Conservation (phyloP, 768 basidiomycete genomes). For the Pulveroboletus sp. region DNA sequence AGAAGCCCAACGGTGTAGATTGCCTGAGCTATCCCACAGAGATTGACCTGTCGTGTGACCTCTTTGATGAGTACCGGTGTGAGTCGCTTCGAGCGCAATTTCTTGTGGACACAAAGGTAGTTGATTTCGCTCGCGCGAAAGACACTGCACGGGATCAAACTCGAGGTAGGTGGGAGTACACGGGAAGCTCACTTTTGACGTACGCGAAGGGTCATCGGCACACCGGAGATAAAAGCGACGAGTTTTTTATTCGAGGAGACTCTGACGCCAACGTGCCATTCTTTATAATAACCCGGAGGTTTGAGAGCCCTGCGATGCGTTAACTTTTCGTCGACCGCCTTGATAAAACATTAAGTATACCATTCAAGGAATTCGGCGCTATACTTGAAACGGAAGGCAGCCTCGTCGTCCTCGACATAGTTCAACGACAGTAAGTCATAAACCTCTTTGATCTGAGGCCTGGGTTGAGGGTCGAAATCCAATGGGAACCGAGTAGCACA, state of each 20-base stretch:
- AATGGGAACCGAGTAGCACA: neutral
- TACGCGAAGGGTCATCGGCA: slow-evolving; percentile 83
- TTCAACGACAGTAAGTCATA: slow-evolving; percentile 87
- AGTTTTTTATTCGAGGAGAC: slow-evolving; percentile 88
- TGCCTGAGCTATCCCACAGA: slow-evolving; percentile 91
- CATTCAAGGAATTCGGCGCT: slow-evolving; percentile 91
- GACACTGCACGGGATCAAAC: slow-evolving; percentile 38
- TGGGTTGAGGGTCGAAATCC: neutral
- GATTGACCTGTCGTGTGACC: slow-evolving; percentile 86
- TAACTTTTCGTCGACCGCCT: neutral
- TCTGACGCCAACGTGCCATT: slow-evolving; percentile 96
- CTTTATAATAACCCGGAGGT: slow-evolving; percentile 87
- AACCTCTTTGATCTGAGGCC: slow-evolving; percentile 74
- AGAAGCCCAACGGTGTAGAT: slow-evolving; percentile 95
- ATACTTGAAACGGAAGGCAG: slow-evolving; percentile 95
- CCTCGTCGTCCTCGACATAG: slow-evolving; percentile 96
- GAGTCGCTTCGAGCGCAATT: slow-evolving; percentile 88
- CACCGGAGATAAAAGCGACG: slow-evolving; percentile 93
- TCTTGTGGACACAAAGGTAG: slow-evolving; percentile 97
- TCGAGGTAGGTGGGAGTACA: neutral
- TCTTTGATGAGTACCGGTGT: slow-evolving; percentile 97
- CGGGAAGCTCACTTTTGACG: slow-evolving; percentile 62
- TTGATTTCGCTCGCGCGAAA: slow-evolving; percentile 88
- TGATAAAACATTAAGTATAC: slow-evolving; percentile 36
- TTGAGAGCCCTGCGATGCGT: slow-evolving; percentile 70